phyloP scores from a whole-genome alignment of 2,329 filamentous ascomycete genomes.

The Capronia coronata region DNA sequence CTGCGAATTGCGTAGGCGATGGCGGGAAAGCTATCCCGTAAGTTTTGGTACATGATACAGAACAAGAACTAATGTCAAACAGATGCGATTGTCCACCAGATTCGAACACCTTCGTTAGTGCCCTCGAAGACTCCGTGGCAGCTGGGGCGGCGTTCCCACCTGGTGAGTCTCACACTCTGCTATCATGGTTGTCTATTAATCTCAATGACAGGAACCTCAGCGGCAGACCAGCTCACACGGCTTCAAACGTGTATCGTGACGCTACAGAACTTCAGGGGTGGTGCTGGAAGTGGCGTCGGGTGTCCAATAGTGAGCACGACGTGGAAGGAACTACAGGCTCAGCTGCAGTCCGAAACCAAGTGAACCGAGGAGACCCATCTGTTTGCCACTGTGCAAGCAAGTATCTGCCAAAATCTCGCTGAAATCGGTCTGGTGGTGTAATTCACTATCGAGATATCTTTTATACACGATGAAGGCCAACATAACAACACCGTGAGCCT shows the following conservation, averaged over 20 bases:
- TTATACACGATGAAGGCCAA: no score
- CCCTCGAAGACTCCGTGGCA: conserved; percentile 11
- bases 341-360: conserved; percentile 17
- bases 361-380: background rate
- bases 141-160: conserved; percentile 14
- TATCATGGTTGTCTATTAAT: background rate
- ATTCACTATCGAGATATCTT: no score
- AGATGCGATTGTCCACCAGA: conserved; percentile 23
- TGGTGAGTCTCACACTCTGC: conserved; percentile 7
- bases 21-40: conserved; percentile 18
- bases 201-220: conserved; percentile 14
- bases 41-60: background rate
- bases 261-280: conserved; percentile 24
- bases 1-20: conserved; percentile 23
- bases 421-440: no score
- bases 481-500: no score
- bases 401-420: no score
- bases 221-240: conserved; percentile 20
- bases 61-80: conserved; percentile 4
- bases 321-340: conserved; percentile 17
- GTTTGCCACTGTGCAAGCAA: background rate
- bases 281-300: conserved; percentile 22
- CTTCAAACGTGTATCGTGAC: conserved; percentile 21
- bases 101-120: conserved; percentile 14
- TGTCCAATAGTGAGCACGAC: conserved; percentile 23